These are phyloP conservation scores for Arachnopeziza araneosa DNA, from an alignment of 2,329 filamentous ascomycete genomes.

Conservation along the genomic window DNA sequence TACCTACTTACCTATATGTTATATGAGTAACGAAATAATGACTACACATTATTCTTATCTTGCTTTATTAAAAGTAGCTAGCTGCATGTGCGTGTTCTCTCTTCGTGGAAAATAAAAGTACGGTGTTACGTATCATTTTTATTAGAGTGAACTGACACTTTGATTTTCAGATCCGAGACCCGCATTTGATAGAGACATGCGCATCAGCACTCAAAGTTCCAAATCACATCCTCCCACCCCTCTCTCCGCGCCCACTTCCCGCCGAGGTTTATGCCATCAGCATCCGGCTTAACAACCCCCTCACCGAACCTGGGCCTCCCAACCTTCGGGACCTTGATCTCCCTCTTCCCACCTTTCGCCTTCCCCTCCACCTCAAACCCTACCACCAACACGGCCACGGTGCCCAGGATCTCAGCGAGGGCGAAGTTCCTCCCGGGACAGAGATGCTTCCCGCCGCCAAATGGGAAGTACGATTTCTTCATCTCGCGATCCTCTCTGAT, in stretches of 20 bases:
- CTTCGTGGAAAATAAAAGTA: too few relatives aligned
- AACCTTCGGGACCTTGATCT: constrained; percentile 9
- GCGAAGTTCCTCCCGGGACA: constrained; percentile 36
- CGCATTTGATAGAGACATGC: too few relatives aligned
- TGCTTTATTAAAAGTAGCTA: too few relatives aligned
- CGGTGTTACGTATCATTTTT: too few relatives aligned
- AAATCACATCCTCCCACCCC: constrained; percentile 20
- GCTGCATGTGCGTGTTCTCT: too few relatives aligned
- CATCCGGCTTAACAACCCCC: constrained; percentile 16
- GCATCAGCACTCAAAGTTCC: constrained; percentile 8
- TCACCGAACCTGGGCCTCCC: constrained; percentile 11
- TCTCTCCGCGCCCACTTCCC: constrained; percentile 16
- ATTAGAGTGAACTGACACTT: too few relatives aligned
- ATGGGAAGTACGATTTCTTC: constrained; percentile 30
- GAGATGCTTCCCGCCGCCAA: constrained; percentile 35
- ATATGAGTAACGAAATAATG: background rate
- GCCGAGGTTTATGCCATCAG: constrained; percentile 9
- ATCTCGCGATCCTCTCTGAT: constrained; percentile 8
- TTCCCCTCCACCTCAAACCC: constrained; percentile 27
- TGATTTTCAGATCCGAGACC: too few relatives aligned
- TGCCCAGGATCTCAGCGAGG: constrained; percentile 33
- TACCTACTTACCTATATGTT: background rate
- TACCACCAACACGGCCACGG: constrained; percentile 28
- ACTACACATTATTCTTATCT: background rate
- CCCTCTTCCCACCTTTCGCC: constrained; percentile 1